Conservation (phyloP, 306 rosid species). For the Gleditsia sinensis region DNA sequence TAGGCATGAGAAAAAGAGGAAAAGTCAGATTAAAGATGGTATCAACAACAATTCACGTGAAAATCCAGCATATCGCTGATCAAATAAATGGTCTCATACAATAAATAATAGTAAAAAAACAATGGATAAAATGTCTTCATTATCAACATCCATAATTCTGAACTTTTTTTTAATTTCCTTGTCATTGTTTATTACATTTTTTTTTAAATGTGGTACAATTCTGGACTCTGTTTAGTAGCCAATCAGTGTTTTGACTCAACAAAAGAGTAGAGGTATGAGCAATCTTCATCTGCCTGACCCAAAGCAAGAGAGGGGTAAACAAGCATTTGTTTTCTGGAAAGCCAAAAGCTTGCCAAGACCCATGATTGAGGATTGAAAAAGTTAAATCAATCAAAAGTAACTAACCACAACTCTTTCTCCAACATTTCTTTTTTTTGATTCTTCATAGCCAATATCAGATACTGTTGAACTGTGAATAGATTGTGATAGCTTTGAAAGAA, state of each 20-base stretch:
- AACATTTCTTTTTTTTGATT: constrained; percentile 78
- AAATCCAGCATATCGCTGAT: neutral
- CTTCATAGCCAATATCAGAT: constrained; percentile 47
- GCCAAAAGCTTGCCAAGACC: neutral
- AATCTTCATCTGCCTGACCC: constrained; percentile 20
- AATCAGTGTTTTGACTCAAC: neutral
- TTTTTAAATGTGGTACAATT: neutral
- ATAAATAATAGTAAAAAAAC: neutral
- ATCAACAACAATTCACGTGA: neutral
- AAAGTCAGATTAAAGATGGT: neutral
- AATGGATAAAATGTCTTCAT: neutral
- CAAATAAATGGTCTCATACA: neutral
- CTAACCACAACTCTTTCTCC: constrained; percentile 91
- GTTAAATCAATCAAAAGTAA: constrained; percentile 26
- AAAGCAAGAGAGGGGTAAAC: constrained; percentile 7
- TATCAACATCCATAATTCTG: neutral
- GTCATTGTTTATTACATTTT: neutral
- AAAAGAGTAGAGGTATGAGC: constrained; percentile 17
- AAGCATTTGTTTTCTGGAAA: neutral
- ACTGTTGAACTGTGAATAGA: constrained; percentile 50
- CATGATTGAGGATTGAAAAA: neutral
- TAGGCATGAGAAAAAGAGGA: neutral
- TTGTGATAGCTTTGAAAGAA: constrained; percentile 67
- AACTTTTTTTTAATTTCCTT: neutral
- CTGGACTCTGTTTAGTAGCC: neutral